Evolutionary conservation across 2,329 filamentous ascomycete species (phyloP), one percentile per base, ranked within the genome.

Genomic region (Capronia americana): DNA sequence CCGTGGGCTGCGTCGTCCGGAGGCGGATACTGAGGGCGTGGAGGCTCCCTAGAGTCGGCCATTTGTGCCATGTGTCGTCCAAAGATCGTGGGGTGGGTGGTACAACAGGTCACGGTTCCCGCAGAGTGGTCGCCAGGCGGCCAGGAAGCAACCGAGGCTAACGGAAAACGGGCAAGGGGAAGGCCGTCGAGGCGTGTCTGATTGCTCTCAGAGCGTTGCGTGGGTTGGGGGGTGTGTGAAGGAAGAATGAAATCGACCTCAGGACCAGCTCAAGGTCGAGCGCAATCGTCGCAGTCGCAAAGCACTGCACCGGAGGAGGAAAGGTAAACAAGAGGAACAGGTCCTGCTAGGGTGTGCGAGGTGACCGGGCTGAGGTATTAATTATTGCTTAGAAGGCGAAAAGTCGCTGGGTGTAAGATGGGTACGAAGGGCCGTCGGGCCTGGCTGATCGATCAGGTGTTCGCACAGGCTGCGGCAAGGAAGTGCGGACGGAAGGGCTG

Each of bases 41-140:
- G 65, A 59, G 68, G 23, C 23, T 70, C 68, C 60, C 68, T 65
- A 12, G 68, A 57, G 53, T 72, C 70, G 53, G 66, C 71, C 64
- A 70, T 73, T 66, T 71, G 70, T 57, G 71, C 71, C 71, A 73
- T 73, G 64, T 17, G 51, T 55, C 44, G 32, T 57, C 64, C 63
- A 66, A 69, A 30, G 64, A 61, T 65, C 57, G 57, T 61, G 50
- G 46, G 53, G 54, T 69, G 63, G 46, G 66, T 67, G 62, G 59
- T 64, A 61, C 56, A 69, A 30, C 23, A 38, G 53, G 53, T 38
- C 53, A 28, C 53, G 28, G 46, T 51, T 64, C 66, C 67, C 65
- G 57, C 61, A 44, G 48, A 53, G 51, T 44, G 56, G 71, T 70
- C 53, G 64, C 64, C 66, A 69, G 69, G 64, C 48, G 67, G 66